A percentile compares a stretch with the other conserved stretches of the same genome.
Conservation (phyloP, 2,329 filamentous ascomycete species). For the Penicillium psychrosexuale region DNA sequence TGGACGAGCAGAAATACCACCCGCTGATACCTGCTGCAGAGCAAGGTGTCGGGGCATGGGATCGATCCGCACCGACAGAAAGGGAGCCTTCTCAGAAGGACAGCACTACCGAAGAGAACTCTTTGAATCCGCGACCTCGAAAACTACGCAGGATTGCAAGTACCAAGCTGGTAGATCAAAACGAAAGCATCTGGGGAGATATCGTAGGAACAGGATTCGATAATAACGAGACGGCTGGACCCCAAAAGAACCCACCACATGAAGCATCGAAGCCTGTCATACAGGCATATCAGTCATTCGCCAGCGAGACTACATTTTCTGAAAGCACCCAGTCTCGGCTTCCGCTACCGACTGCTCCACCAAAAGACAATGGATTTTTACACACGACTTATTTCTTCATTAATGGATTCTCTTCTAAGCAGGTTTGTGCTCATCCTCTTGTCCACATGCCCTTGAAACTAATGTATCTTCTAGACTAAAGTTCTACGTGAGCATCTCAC, state of each 20-base stretch:
- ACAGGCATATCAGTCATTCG: constrained; percentile 38
- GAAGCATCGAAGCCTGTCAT: constrained; percentile 21
- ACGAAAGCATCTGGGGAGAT: constrained; percentile 83
- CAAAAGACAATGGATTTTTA: constrained; percentile 50
- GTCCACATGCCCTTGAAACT: constrained; percentile 8
- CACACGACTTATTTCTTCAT: constrained; percentile 57
- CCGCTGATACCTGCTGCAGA: constrained; percentile 66
- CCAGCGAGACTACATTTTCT: constrained; percentile 36
- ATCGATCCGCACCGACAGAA: constrained; percentile 44
- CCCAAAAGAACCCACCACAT: constrained; percentile 23
- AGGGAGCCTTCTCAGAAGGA: constrained; percentile 15
- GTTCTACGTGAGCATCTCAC: constrained; percentile 42
- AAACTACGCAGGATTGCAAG: constrained; percentile 88
- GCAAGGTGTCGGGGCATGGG: constrained; percentile 76
- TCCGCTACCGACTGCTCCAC: constrained; percentile 13
- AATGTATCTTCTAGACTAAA: constrained; percentile 25
- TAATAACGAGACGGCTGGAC: constrained; percentile 23
- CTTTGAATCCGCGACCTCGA: constrained; percentile 60
- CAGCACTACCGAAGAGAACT: constrained; percentile 42
- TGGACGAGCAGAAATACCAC: constrained; percentile 83
- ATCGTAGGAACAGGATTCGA: constrained; percentile 60
- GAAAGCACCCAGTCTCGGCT: constrained; percentile 25
- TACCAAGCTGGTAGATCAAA: constrained; percentile 74
- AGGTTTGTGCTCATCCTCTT: constrained; percentile 38
- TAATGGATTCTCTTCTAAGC: constrained; percentile 56